Evolutionary conservation across 2,329 filamentous ascomycete genomes (phyloP).

Genomic region (Cladophialophora immunda): DNA sequence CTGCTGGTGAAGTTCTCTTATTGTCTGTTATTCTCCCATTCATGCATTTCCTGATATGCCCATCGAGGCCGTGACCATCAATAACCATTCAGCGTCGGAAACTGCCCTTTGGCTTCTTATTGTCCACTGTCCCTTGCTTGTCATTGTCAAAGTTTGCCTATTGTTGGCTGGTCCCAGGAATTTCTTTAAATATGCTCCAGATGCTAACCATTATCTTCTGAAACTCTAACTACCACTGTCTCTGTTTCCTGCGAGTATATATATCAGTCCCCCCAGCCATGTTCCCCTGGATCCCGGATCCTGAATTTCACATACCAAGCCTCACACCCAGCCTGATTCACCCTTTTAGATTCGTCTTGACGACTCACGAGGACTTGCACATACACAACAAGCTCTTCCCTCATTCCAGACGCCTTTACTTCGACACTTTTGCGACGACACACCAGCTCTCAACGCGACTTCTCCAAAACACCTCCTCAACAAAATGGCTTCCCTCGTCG

Average conservation of each 20-base stretch:
- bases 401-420: background rate
- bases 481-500: conserved; percentile 5
- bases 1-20: background rate
- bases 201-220: background rate
- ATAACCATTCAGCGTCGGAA: background rate
- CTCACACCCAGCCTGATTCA: too few species aligned
- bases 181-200: background rate
- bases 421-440: background rate
- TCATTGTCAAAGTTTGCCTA: background rate
- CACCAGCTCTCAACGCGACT: background rate
- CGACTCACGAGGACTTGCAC: background rate
- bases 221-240: background rate
- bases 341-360: background rate
- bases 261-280: background rate
- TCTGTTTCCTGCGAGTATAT: background rate
- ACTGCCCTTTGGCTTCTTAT: background rate
- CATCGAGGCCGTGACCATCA: background rate
- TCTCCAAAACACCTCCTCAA: background rate
- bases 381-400: background rate
- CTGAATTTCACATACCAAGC: background rate
- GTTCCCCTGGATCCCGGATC: background rate
- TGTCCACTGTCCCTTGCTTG: background rate
- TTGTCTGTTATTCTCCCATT: background rate
- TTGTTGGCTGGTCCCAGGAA: background rate
- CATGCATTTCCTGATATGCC: background rate